phyloP scores from a whole-genome alignment of 768 basidiomycete species.

The Boletus patriciae region DNA sequence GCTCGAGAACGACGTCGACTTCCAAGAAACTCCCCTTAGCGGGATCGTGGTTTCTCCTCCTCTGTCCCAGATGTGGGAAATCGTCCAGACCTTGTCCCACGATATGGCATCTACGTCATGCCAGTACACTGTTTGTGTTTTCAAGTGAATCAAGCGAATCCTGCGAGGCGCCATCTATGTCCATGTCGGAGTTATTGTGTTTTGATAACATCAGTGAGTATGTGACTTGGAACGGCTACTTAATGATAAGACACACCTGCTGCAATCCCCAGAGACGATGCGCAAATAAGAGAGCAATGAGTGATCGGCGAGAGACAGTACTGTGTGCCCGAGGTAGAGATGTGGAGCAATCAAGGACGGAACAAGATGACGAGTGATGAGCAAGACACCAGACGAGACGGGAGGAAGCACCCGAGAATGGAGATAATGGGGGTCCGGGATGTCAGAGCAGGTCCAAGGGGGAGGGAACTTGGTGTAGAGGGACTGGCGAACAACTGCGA shows the following conservation, averaged over 20 bases:
- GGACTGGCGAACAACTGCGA: no score
- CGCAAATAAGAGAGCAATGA: no score
- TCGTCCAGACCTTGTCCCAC: slow-evolving; percentile 9
- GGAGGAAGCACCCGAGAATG: not conserved
- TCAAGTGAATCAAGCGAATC: slow-evolving; percentile 5
- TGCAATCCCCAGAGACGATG: not conserved
- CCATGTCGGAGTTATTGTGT: not conserved
- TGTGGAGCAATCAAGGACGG: not conserved
- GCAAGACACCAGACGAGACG: no score
- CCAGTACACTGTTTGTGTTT: not conserved
- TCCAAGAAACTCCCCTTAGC: slow-evolving; percentile 1
- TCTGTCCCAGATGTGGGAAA: slow-evolving; percentile 11
- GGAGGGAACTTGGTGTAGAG: no score
- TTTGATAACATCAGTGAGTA: not conserved
- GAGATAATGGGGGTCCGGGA: not conserved
- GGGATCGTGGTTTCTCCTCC: not conserved
- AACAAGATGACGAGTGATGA: not conserved
- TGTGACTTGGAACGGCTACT: not conserved
- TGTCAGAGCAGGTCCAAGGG: not conserved
- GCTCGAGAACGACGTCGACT: slow-evolving; percentile 6
- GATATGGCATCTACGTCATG: not conserved
- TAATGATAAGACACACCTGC: not conserved
- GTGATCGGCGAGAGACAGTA: no score
- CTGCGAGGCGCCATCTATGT: not conserved
- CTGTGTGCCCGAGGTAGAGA: not conserved